Evolutionary conservation across 345 rosid species (phyloP), one percentile per base, ranked within the genome.

Genomic region (Aquilaria sinensis): DNA sequence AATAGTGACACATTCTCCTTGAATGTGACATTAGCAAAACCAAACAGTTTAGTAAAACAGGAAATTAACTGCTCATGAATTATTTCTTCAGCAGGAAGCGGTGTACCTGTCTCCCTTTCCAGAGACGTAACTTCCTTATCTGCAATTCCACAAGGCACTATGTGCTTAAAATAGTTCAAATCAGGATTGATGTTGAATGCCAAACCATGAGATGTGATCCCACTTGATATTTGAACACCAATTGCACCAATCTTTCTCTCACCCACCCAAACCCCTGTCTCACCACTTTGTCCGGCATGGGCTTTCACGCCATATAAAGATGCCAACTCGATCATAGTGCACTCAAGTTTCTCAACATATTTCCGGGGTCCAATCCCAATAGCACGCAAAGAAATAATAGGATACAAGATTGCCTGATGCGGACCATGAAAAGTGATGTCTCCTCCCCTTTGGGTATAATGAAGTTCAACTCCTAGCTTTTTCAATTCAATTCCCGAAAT

Each of bases 361-460:
- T 58, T 80, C 68, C 95, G 77, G 58, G 90, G 95, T 63, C 97
- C 99, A 52, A 86, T 53, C 48, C 89, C 81, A 11, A 79, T 70
- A 69, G 76, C 86, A 47, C 97, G 79, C 45, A 90, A 88, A 56
- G 92, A 81, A 57, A 93, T 52, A 46, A 93, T 81, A 31, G 96
- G 98, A 51, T 90, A 93, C 52, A 90, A 63, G 58, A 90, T 63
- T 48, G 97, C 89, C 72, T 88, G 99, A 75, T 49, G 83, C 11
- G 96, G 99, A 60, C 97, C 97, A 58, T 88, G 97, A 76, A 79
- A 90, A 30, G 99, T 88, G 60, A 93, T 82, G 48, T 90, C 92
- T 53, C 95, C 99, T 67, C 99, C 96, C 81, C 96, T 82, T 70
- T 83, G 89, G 5, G 99, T 93, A 65, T 90, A 85, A 62, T 90